These are phyloP conservation scores for Plantago rigida DNA, from an alignment of 305 asterid genomes.

Conservation along the genomic window DNA sequence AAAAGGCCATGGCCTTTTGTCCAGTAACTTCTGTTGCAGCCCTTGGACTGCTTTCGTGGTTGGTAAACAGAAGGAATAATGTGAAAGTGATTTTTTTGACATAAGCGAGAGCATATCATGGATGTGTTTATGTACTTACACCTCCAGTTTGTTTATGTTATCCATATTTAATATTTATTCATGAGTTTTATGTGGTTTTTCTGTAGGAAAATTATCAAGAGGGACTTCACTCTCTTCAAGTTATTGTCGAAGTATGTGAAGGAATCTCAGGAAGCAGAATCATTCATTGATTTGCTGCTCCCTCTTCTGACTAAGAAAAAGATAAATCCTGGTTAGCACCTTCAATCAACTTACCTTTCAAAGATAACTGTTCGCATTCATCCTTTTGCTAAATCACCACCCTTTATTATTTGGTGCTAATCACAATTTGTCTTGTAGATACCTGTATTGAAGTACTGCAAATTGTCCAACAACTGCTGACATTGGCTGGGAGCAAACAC, in stretches of 20 bases:
- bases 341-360: slow-evolving; percentile 7
- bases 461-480: slow-evolving; percentile 47
- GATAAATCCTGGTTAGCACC: slow-evolving; percentile 50
- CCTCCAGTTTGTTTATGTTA: neutral
- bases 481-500: slow-evolving; percentile 43
- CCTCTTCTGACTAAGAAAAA: slow-evolving; percentile 59
- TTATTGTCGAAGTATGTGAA: slow-evolving; percentile 56
- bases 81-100: neutral
- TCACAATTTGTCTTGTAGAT: slow-evolving; percentile 40
- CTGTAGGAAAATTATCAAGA: slow-evolving; percentile 50
- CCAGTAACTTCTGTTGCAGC: neutral
- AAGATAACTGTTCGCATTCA: slow-evolving; percentile 8
- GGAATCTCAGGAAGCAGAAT: slow-evolving; percentile 53
- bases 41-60: neutral
- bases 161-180: neutral
- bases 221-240: slow-evolving; percentile 61
- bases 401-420: slow-evolving; percentile 2
- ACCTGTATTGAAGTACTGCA: slow-evolving; percentile 43
- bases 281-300: slow-evolving; percentile 69
- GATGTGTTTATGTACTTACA: neutral
- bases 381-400: neutral
- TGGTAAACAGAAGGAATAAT: neutral
- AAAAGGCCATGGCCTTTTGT: neutral
- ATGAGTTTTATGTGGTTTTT: slow-evolving; percentile 1
- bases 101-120: neutral